phyloP scores from a whole-genome alignment of 2,329 filamentous ascomycete species.

The Dactylonectria macrodidyma region DNA sequence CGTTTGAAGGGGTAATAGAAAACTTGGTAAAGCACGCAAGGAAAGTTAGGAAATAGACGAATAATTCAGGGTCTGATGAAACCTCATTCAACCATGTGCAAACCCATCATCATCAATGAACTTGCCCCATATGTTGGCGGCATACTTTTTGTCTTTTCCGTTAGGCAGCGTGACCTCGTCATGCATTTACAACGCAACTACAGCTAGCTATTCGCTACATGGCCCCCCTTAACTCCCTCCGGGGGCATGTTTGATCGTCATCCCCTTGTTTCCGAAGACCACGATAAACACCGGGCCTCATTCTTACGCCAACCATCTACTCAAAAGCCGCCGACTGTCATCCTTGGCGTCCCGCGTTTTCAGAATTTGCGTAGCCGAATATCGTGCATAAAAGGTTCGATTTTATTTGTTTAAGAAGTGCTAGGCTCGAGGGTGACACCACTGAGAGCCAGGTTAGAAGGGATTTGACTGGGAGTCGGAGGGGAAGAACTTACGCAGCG shows the following conservation, averaged over 20 bases:
- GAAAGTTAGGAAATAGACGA: constrained; percentile 80
- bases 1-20: constrained; percentile 96
- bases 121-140: constrained; percentile 38
- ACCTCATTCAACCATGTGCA: not conserved
- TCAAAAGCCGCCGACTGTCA: constrained; percentile 44
- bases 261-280: constrained; percentile 37
- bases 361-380: constrained; percentile 39
- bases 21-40: constrained; percentile 93
- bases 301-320: constrained; percentile 48
- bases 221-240: constrained; percentile 30
- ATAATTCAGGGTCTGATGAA: constrained; percentile 27
- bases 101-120: constrained; percentile 37
- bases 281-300: constrained; percentile 44
- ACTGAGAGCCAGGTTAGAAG: constrained; percentile 53
- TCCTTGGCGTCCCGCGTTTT: constrained; percentile 40
- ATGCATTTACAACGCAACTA: constrained; percentile 48
- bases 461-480: not conserved
- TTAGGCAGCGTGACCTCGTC: constrained; percentile 41
- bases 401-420: constrained; percentile 55
- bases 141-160: constrained; percentile 40
- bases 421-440: constrained; percentile 70
- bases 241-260: constrained; percentile 31
- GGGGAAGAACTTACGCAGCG: constrained; percentile 69
- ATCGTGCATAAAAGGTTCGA: constrained; percentile 41
- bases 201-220: constrained; percentile 39